Evolutionary conservation across 2,329 filamentous ascomycete genomes (phyloP), one percentile per base, ranked within the genome.

Genomic region (Alternaria hordeiaustralica): DNA sequence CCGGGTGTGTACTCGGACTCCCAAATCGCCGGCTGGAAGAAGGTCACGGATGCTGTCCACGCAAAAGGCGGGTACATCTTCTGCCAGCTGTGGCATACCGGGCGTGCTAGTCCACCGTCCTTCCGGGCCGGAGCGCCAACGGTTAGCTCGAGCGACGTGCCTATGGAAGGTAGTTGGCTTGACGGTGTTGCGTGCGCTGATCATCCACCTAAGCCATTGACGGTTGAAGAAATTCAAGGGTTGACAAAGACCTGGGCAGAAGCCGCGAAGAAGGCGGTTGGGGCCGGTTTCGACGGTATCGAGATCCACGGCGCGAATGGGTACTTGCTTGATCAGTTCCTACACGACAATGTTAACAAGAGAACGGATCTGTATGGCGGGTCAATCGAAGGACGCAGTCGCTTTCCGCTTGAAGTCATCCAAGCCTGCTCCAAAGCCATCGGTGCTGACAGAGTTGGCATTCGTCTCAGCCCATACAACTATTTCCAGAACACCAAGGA

Each of bases 351-450:
- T 33, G 77, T 82, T 64, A 87, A 87, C 72, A 79, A 79, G 64
- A 78, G 85, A 23, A 84, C 80, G 1, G 85, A 87, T 67, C 74
- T 77, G 11, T 87, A 84, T 65, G 85, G 86, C 10, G 86, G 85
- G 6, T 82, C 78, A 4, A 77, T 85, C 2, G 81, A 85, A 70
- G 85, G 85, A 61, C 80, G 85, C n/a, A 85, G 83, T 64, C 82
- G 81, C 5, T 90, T 91, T 68, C 83, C 82, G 1, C 73, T 89
- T 3, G 86, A 88, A 67, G 79, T 89, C n/a, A 85, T 79, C 49
- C 60, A 74, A 49, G 76, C 74, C 57, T 73, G 73, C 41, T 70
- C 70, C 8, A 75, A 74, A 43, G 74, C 78, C 3, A 76, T 80
- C 49, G 78, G 78, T 8, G 69, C 69, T 47, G 74, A 78, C 20